Conservation (phyloP, 352 stramenopile species). For the Phytophthora brassicae region DNA sequence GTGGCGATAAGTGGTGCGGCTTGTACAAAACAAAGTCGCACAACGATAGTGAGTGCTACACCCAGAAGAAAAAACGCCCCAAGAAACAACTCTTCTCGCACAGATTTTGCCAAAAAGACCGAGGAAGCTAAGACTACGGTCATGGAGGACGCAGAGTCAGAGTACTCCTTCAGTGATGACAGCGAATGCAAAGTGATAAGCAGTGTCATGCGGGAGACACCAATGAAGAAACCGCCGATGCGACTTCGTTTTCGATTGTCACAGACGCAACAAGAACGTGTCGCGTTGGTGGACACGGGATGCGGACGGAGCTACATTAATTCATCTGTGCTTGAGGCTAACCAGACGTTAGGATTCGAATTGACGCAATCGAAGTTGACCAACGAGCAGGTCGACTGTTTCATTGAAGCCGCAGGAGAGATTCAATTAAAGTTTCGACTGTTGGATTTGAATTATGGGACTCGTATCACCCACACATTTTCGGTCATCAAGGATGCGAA, state of each 20-base stretch:
- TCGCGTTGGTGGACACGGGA: not conserved
- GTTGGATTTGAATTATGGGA: conserved; percentile 1
- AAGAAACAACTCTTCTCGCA: no score
- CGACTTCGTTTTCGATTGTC: not conserved
- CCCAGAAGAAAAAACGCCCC: not conserved
- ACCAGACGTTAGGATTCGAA: not conserved
- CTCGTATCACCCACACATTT: not conserved
- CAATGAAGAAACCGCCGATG: not conserved
- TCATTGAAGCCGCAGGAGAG: not conserved
- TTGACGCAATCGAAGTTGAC: not conserved
- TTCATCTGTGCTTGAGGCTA: not conserved
- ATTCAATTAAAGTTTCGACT: conserved; percentile 4
- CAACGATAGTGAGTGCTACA: conserved; percentile 15
- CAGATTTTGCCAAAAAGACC: no score
- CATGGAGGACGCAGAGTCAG: not conserved
- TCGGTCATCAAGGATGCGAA: not conserved
- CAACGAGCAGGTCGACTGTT: conserved; percentile 1
- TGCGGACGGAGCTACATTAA: conserved; percentile 4
- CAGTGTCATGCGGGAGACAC: not conserved
- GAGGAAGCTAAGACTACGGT: no score
- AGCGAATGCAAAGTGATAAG: conserved; percentile 3
- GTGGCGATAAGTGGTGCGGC: conserved; percentile 6
- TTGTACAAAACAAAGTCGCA: conserved; percentile 4
- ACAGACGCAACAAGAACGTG: not conserved
- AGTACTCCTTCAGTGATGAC: not conserved